Evolutionary conservation across 805 yeast genomes (phyloP).

Genomic region (Starmerella lactis-condensi): DNA sequence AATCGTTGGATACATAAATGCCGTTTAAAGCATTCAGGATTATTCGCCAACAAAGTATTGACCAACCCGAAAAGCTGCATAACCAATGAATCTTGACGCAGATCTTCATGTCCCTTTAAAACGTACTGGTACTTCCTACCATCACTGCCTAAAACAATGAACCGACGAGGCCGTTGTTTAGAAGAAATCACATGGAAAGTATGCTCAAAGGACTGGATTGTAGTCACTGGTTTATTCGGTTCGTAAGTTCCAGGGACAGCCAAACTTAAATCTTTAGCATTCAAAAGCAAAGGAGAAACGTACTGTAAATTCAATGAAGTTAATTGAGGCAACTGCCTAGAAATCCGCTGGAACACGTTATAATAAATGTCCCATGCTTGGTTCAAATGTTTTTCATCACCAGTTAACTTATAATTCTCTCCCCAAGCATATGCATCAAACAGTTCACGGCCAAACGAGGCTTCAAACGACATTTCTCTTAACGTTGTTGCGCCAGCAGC

Average conservation of each 20-base stretch:
- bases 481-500: slow-evolving; percentile 76
- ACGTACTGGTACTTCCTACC: slow-evolving; percentile 73
- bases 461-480: slow-evolving; percentile 79
- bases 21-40: slow-evolving; percentile 89
- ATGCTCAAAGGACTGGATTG: slow-evolving; percentile 62
- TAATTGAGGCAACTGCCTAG: slow-evolving; percentile 72
- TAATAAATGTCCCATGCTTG: slow-evolving; percentile 98
- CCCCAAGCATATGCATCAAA: slow-evolving; percentile 91
- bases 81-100: slow-evolving; percentile 89
- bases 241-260: slow-evolving; percentile 90
- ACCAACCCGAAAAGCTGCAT: slow-evolving; percentile 96
- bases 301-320: slow-evolving; percentile 76
- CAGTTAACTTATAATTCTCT: slow-evolving; percentile 61
- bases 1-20: slow-evolving; percentile 82
- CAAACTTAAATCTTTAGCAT: slow-evolving; percentile 58
- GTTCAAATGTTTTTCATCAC: slow-evolving; percentile 70
- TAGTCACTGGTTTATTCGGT: slow-evolving; percentile 61
- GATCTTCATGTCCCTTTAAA: slow-evolving; percentile 93
- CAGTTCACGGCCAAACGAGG: slow-evolving; percentile 81
- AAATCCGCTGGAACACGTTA: slow-evolving; percentile 77
- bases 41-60: slow-evolving; percentile 70
- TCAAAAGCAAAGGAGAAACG: slow-evolving; percentile 76
- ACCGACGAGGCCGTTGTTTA: slow-evolving; percentile 84
- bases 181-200: slow-evolving; percentile 75
- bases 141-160: slow-evolving; percentile 67